Percentiles rank a stretch among this genome's conserved stretches.
phyloP scores from a whole-genome alignment of 75 land plant genomes.

The Selaginella moellendorffii region DNA sequence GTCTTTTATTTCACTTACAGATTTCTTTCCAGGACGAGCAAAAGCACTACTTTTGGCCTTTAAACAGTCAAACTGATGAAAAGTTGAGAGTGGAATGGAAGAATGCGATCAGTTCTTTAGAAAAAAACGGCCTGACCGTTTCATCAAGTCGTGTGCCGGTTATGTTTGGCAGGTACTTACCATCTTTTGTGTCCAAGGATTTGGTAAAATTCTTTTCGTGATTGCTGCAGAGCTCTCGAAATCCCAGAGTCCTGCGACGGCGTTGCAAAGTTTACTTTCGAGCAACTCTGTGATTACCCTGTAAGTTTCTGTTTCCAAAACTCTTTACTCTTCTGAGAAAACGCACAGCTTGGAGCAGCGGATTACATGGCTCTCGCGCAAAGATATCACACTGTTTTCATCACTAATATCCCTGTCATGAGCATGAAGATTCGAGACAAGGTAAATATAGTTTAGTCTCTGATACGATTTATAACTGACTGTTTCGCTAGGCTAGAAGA shows the following conservation, averaged over 20 bases:
- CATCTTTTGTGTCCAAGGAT: too few species aligned
- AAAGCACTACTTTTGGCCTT: conserved; percentile 70
- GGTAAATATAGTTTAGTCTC: too few species aligned
- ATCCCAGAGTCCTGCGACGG: conserved; percentile 81
- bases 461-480: too few species aligned
- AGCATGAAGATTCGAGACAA: conserved; percentile 93
- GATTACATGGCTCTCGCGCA: conserved; percentile 89
- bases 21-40: conserved; percentile 20
- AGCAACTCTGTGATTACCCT: conserved; percentile 80
- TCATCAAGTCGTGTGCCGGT: conserved; percentile 45
- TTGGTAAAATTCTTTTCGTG: too few species aligned
- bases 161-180: conserved; percentile 97
- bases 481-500: conserved; percentile 97
- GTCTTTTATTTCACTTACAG: background rate
- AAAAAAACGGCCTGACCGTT: conserved; percentile 20
- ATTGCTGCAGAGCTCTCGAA: conserved; percentile 41
- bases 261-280: conserved; percentile 77
- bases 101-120: conserved; percentile 26
- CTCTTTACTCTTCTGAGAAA: background rate
- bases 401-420: conserved; percentile 82
- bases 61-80: conserved; percentile 20
- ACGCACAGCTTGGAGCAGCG: conserved; percentile 90
- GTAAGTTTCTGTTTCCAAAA: conserved; percentile 24
- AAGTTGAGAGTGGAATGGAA: conserved; percentile 54
- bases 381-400: conserved; percentile 79